These are phyloP conservation scores for Lumnitzera racemosa DNA, from an alignment of 345 rosid genomes.

Conservation along the genomic window DNA sequence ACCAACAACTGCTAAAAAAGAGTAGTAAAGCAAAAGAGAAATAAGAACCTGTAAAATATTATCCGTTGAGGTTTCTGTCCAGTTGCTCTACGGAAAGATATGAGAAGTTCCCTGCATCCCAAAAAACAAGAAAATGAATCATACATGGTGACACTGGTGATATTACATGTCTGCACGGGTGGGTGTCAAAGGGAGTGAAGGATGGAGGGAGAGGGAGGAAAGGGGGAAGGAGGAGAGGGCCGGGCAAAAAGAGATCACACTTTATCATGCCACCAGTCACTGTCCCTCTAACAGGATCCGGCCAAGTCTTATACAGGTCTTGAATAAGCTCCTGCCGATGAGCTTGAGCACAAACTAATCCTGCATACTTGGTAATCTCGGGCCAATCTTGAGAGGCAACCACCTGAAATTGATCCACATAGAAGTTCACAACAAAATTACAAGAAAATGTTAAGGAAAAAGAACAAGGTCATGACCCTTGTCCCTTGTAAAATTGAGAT, in stretches of 20 bases:
- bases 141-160: too few relatives aligned
- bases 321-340: conserved; percentile 99
- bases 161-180: too few relatives aligned
- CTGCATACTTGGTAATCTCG: conserved; percentile 95
- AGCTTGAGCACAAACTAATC: conserved; percentile 96
- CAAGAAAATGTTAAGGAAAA: neutral
- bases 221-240: conserved; percentile 2
- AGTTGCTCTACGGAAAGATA: conserved; percentile 90
- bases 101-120: conserved; percentile 69
- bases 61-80: conserved; percentile 94
- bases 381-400: conserved; percentile 99
- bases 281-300: conserved; percentile 85
- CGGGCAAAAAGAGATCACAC: conserved; percentile 21
- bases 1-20: neutral
- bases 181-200: neutral
- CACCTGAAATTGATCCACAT: conserved; percentile 32
- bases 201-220: neutral
- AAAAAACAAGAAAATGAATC: neutral
- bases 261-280: conserved; percentile 98
- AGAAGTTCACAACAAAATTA: neutral
- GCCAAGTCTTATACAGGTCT: conserved; percentile 88
- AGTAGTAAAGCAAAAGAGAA: neutral
- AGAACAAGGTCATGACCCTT: neutral
- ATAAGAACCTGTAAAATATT: conserved; percentile 75
- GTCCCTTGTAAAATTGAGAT: neutral